These are phyloP conservation scores for Cyberlindnera saturnus DNA, from an alignment of 805 yeast genomes.

Conservation along the genomic window DNA sequence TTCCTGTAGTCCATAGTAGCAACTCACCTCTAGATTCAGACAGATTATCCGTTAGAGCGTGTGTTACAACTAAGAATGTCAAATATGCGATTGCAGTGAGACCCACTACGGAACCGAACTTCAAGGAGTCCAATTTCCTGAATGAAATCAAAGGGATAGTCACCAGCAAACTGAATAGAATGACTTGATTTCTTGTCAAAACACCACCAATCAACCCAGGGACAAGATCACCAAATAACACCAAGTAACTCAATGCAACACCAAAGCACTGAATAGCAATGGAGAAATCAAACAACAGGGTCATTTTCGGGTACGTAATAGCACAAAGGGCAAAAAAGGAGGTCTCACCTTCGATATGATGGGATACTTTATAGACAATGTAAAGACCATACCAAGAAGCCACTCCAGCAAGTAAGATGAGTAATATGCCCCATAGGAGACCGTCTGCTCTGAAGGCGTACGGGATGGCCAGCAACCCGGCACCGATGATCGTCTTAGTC, in stretches of 20 bases:
- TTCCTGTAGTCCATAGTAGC: slow-evolving; percentile 36
- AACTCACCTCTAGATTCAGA: slow-evolving; percentile 37
- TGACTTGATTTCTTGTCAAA: slow-evolving; percentile 31
- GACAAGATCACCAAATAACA: slow-evolving; percentile 71
- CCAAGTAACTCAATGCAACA: slow-evolving; percentile 64
- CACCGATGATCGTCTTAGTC: slow-evolving; percentile 74
- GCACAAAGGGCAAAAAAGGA: slow-evolving; percentile 68
- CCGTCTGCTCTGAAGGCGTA: slow-evolving; percentile 68
- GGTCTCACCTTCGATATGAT: slow-evolving; percentile 48
- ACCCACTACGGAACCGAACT: slow-evolving; percentile 66
- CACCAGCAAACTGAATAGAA: slow-evolving; percentile 43
- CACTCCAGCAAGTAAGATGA: slow-evolving; percentile 55
- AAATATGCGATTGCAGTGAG: slow-evolving; percentile 60
- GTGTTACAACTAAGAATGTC: slow-evolving; percentile 46
- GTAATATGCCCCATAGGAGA: slow-evolving; percentile 45
- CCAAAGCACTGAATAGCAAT: slow-evolving; percentile 78
- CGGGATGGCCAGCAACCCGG: slow-evolving; percentile 75
- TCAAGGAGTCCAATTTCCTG: slow-evolving; percentile 60
- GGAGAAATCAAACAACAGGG: slow-evolving; percentile 67
- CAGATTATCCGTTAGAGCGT: slow-evolving; percentile 41
- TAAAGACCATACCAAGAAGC: slow-evolving; percentile 66
- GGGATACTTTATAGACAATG: slow-evolving; percentile 54
- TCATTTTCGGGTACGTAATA: slow-evolving; percentile 63
- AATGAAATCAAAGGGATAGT: slow-evolving; percentile 61
- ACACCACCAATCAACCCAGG: slow-evolving; percentile 49